Percentiles rank a stretch among this genome's conserved stretches.
These are phyloP conservation scores for Mimosa pudica DNA, from an alignment of 306 rosid genomes.

Conservation along the genomic window DNA sequence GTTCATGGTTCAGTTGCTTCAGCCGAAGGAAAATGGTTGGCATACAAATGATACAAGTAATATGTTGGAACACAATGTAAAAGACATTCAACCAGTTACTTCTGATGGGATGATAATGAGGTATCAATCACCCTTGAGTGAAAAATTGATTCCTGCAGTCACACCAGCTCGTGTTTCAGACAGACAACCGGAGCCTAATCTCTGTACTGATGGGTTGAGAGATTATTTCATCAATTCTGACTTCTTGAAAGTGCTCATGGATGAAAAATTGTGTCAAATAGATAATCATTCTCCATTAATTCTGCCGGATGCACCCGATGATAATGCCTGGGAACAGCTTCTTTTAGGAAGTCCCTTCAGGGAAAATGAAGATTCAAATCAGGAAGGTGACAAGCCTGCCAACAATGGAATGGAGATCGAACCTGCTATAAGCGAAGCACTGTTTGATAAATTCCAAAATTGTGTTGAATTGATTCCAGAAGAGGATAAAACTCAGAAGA, in stretches of 20 bases:
- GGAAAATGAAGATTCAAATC: constrained; percentile 48
- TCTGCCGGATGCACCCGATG: constrained; percentile 68
- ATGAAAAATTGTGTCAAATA: constrained; percentile 60
- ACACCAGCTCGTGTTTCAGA: constrained; percentile 38
- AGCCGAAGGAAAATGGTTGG: constrained; percentile 88
- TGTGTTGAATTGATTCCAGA: constrained; percentile 52
- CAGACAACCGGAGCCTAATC: constrained; percentile 46
- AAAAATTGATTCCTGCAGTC: constrained; percentile 42
- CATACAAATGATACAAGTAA: constrained; percentile 55
- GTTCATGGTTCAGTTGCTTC: constrained; percentile 71
- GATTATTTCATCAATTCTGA: constrained; percentile 70
- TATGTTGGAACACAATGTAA: constrained; percentile 47
- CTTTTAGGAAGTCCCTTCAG: constrained; percentile 56
- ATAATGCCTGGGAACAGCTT: constrained; percentile 72
- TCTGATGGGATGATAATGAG: constrained; percentile 64
- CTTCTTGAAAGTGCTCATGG: constrained; percentile 77
- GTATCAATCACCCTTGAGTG: constrained; percentile 65
- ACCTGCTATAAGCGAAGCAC: constrained; percentile 31
- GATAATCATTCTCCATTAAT: constrained; percentile 62
- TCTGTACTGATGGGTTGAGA: constrained; percentile 52
- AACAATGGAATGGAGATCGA: constrained; percentile 59
- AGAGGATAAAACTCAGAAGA: constrained; percentile 50
- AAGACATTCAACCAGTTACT: constrained; percentile 44
- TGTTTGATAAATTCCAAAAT: constrained; percentile 37
- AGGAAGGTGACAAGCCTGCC: constrained; percentile 38